Evolutionary conservation across 1,284 basidiomycete genomes (phyloP).

Genomic region (Heterobasidion annosum): DNA sequence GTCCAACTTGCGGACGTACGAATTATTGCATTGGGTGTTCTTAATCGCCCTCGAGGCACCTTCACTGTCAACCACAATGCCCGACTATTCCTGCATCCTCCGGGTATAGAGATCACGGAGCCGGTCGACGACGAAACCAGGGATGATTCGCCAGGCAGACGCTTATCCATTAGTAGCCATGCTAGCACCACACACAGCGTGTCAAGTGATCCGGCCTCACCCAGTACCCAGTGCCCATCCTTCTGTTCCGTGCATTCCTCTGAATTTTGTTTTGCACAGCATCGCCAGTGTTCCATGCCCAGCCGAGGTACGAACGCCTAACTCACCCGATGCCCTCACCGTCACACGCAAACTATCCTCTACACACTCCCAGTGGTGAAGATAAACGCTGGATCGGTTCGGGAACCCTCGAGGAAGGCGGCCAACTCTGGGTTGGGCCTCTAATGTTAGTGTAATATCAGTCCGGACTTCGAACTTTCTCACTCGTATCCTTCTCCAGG

Average conservation of each 20-base stretch:
- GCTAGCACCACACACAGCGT: background rate
- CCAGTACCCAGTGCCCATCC: background rate
- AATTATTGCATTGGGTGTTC: conserved; percentile 61
- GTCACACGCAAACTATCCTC: conserved; percentile 56
- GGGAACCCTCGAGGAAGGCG: conserved; percentile 46
- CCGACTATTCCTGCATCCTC: conserved; percentile 54
- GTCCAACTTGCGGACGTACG: conserved; percentile 64
- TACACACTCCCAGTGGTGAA: conserved; percentile 56
- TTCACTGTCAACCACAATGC: conserved; percentile 60
- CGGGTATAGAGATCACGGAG: conserved; percentile 37
- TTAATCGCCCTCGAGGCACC: conserved; percentile 45
- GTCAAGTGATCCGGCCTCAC: background rate
- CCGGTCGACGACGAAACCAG: conserved; percentile 3
- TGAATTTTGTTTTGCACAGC: background rate
- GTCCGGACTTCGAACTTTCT: conserved; percentile 3
- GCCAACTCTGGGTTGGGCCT: conserved; percentile 64
- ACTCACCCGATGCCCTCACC: conserved; percentile 46
- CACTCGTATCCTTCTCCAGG: conserved; percentile 27
- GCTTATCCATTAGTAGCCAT: background rate
- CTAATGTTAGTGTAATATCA: conserved; percentile 42
- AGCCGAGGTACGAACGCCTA: conserved; percentile 23
- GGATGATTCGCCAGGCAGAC: background rate
- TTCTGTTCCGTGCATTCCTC: background rate
- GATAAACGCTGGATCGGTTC: conserved; percentile 57
- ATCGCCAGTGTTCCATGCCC: background rate